These are phyloP conservation scores for Taphrina communis DNA, from an alignment of 1,139 yeast species.

Conservation along the genomic window DNA sequence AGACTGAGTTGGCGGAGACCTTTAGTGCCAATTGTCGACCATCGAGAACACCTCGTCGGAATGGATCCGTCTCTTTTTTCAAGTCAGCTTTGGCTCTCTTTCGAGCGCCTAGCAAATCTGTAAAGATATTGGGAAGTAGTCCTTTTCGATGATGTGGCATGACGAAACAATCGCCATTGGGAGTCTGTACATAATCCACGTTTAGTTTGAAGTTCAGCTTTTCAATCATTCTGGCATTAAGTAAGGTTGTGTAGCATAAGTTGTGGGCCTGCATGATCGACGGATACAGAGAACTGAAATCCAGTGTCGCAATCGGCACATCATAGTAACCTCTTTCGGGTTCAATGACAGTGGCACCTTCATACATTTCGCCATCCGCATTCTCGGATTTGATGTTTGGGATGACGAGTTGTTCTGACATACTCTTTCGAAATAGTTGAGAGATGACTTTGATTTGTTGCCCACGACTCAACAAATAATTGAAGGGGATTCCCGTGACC, in stretches of 20 bases:
- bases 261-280: conserved; percentile 99
- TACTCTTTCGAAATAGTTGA: conserved; percentile 89
- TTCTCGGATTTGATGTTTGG: conserved; percentile 88
- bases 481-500: conserved; percentile 97
- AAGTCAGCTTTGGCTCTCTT: conserved; percentile 89
- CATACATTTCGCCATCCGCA: conserved; percentile 83
- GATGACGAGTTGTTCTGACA: conserved; percentile 80
- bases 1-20: conserved; percentile 96
- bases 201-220: conserved; percentile 67
- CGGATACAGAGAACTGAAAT: conserved; percentile 96
- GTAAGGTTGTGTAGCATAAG: conserved; percentile 87
- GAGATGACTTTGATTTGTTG: conserved; percentile 98
- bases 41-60: conserved; percentile 87
- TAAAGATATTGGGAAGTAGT: conserved; percentile 85
- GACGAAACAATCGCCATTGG: conserved; percentile 90
- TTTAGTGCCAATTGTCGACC: conserved; percentile 97
- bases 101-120: conserved; percentile 88
- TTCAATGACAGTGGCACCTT: conserved; percentile 98
- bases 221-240: conserved; percentile 71
- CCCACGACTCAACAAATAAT: conserved; percentile 85
- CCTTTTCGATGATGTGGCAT: conserved; percentile 75
- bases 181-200: conserved; percentile 83
- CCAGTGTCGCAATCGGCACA: conserved; percentile 95
- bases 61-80: conserved; percentile 92
- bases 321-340: conserved; percentile 95